Evolutionary conservation across 345 rosid genomes (phyloP).

Genomic region (Clausena lansium): DNA sequence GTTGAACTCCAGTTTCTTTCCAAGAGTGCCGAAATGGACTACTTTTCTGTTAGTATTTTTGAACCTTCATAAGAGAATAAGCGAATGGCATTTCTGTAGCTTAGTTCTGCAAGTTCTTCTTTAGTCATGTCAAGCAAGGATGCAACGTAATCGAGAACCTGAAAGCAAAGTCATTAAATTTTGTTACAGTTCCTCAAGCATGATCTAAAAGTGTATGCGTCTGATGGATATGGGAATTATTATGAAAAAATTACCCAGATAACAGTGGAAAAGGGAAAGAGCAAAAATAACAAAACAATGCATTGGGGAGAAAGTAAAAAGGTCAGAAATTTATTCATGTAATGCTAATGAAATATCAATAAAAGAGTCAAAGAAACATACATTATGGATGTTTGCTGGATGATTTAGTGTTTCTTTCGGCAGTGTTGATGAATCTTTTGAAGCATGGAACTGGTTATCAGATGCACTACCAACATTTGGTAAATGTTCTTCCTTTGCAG

Average conservation of each 20-base stretch:
- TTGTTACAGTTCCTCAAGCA: not conserved
- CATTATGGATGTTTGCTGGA: slow-evolving; percentile 75
- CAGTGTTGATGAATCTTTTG: slow-evolving; percentile 30
- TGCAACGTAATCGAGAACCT: slow-evolving; percentile 71
- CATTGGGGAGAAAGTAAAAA: not conserved
- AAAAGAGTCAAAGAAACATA: slow-evolving; percentile 29
- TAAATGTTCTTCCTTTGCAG: slow-evolving; percentile 24
- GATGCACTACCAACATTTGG: slow-evolving; percentile 14
- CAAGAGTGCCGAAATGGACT: not conserved
- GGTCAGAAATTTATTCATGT: not conserved
- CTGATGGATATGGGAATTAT: not conserved
- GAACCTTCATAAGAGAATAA: slow-evolving; percentile 69
- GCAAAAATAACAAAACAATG: not conserved
- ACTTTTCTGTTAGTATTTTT: slow-evolving; percentile 22
- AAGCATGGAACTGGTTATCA: slow-evolving; percentile 27
- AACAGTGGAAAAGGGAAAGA: not conserved
- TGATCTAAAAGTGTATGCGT: not conserved
- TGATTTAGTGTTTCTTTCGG: slow-evolving; percentile 71
- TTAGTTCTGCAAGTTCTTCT: slow-evolving; percentile 68
- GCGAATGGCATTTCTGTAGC: slow-evolving; percentile 53
- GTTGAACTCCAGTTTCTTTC: not conserved
- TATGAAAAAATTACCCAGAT: not conserved
- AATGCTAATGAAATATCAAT: not conserved
- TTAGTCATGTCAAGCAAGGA: slow-evolving; percentile 55
- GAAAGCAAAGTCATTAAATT: slow-evolving; percentile 6